Base-by-base conservation (phyloP, 148 eudicot species). In the Persicaria tinctoria region DNA sequence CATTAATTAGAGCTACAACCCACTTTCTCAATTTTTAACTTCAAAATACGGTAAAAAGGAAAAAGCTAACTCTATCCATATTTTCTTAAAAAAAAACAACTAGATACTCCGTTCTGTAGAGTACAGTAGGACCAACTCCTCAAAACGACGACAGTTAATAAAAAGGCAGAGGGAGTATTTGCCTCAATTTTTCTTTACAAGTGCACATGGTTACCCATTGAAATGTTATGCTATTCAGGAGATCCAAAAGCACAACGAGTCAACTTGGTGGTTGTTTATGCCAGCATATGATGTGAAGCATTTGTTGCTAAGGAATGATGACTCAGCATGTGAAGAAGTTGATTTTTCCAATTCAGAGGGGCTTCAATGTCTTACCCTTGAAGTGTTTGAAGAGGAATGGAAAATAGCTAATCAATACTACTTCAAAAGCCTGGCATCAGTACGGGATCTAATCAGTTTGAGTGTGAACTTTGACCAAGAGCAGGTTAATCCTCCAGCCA, bases 381-480 rank as follows among this genome's bases (percentile, higher is more conserved):
- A 66, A 56, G 78, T 73, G 75, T 71, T 79, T 9, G 89, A 80
- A 70, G 79, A 77, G 53, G 86, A 76, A 46, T 88, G 94, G 97
- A 85, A 73, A 79, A 75, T 80, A 60, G 92, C 88, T 48, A 96
- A 92, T 73, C 80, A 77, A 63, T 87, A 82, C 83, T 92, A 90
- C 83, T 96, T 96, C 81, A 90, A 89, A 86, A 85, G 97, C 80
- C 78, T 96, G 78, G 88, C 89, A 55, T 96, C 97, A 46, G 79
- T 89, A 70, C 78, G 84, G 71, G 78, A 73, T 81, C 79, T 96
- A 53, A 85, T 80, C 79, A 88, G 88, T 74, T 86, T 88, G 68
- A 88, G 94, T 77, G 77, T 85, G 50, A 92, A 83, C 75, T 89
- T 90, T 68, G 78, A 76, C 53, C 89, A 83, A 77, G 89, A 87